Evolutionary conservation across 2,329 filamentous ascomycete genomes (phyloP).

Genomic region (Verticillium alfalfae): DNA sequence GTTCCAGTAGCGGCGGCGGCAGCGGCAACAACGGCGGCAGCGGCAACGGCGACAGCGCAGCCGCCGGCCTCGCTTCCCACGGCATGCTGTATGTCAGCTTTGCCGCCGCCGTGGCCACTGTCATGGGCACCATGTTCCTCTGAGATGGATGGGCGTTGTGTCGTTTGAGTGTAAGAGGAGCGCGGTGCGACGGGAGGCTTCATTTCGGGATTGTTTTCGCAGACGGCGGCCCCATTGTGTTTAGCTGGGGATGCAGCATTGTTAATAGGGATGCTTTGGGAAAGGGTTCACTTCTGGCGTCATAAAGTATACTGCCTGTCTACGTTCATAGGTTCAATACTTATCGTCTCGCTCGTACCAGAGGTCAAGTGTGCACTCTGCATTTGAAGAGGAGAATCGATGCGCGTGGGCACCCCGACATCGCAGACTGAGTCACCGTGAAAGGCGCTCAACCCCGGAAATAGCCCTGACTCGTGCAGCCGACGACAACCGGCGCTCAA

Average conservation of each 20-base stretch:
- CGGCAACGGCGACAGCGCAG: conserved; percentile 21
- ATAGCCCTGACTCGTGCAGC: background rate
- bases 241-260: background rate
- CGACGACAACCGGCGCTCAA: background rate
- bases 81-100: conserved; percentile 27
- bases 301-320: background rate
- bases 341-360: too few relatives aligned
- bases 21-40: conserved; percentile 20
- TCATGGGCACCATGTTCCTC: conserved; percentile 32
- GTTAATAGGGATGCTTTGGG: background rate
- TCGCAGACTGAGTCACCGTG: background rate
- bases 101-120: conserved; percentile 26
- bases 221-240: background rate
- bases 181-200: background rate
- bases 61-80: conserved; percentile 16
- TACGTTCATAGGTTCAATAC: too few relatives aligned
- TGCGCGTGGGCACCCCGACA: background rate
- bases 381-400: too few relatives aligned
- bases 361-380: too few relatives aligned
- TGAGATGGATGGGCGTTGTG: conserved; percentile 15
- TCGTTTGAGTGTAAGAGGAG: background rate
- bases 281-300: background rate
- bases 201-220: background rate
- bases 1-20: conserved; percentile 19
- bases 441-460: background rate